These are phyloP conservation scores for Plasmopara viticola DNA, from an alignment of 352 stramenopile species.

Conservation along the genomic window DNA sequence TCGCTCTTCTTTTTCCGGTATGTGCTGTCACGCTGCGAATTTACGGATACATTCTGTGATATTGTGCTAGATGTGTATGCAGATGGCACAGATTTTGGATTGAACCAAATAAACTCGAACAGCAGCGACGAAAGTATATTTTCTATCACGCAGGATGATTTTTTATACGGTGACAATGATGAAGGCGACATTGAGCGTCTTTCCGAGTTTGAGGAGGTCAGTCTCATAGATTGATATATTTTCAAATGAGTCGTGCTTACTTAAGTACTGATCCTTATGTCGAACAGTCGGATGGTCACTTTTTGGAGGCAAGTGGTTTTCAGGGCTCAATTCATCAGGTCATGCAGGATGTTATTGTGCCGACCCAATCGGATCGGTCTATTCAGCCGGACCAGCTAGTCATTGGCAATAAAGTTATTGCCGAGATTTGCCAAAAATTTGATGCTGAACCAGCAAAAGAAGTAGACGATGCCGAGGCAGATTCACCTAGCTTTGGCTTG, in stretches of 20 bases:
- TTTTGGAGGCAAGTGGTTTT: conserved; percentile 70
- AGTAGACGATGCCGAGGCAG: conserved; percentile 17
- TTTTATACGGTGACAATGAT: conserved; percentile 37
- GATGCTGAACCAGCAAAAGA: conserved; percentile 15
- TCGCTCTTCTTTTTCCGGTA: conserved; percentile 27
- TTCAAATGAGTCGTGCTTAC: neutral
- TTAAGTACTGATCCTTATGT: neutral
- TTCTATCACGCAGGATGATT: conserved; percentile 47
- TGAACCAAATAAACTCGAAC: conserved; percentile 46
- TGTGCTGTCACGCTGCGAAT: neutral
- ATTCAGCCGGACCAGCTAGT: conserved; percentile 33
- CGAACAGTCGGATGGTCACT: conserved; percentile 57
- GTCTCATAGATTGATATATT: neutral
- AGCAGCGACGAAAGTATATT: conserved; percentile 42
- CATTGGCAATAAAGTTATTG: conserved; percentile 69
- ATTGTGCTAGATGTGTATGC: neutral
- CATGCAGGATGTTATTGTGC: conserved; percentile 57
- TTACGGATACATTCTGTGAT: neutral
- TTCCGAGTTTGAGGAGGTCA: conserved; percentile 69
- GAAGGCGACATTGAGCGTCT: conserved; percentile 53
- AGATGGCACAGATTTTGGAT: conserved; percentile 29
- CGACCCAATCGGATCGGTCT: conserved; percentile 26
- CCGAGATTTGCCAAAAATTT: conserved; percentile 49
- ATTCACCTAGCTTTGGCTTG: conserved; percentile 3
- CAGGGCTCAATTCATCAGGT: conserved; percentile 77